Percentiles rank a stretch among this genome's conserved stretches.
Conservation (phyloP, 2,329 filamentous ascomycete species). For the Neopestalotiopsis sp. region DNA sequence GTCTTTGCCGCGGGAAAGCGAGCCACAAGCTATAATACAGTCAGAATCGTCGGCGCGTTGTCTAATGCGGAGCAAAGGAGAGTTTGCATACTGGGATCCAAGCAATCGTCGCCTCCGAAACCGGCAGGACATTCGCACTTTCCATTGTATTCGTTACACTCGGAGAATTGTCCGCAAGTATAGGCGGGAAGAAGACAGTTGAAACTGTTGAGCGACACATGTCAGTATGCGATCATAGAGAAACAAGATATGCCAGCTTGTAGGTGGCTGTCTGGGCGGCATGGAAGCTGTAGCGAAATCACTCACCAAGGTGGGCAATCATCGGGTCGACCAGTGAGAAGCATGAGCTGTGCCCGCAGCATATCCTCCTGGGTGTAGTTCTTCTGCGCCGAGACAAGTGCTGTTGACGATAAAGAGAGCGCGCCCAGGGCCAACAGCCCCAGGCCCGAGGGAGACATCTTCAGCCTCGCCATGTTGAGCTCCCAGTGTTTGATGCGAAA, state of each 20-base stretch:
- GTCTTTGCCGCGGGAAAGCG: constrained; percentile 79
- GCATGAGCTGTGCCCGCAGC: constrained; percentile 68
- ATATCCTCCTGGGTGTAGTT: constrained; percentile 68
- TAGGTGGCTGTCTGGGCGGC: not conserved
- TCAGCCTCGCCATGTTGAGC: constrained; percentile 18
- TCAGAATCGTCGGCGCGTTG: constrained; percentile 18
- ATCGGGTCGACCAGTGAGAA: constrained; percentile 75
- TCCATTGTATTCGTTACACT: constrained; percentile 87
- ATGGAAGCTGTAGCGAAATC: not conserved
- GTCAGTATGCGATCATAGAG: constrained; percentile 24
- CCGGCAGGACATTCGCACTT: constrained; percentile 92
- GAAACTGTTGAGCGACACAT: constrained; percentile 67
- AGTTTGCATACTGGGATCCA: constrained; percentile 69
- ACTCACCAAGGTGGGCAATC: constrained; percentile 79
- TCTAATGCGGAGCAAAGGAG: not conserved
- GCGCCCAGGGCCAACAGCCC: constrained; percentile 29
- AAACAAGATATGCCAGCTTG: constrained; percentile 22
- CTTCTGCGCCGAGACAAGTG: constrained; percentile 39
- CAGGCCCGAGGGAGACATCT: constrained; percentile 31
- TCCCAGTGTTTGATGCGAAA: not conserved
- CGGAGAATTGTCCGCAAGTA: constrained; percentile 86
- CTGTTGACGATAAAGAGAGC: constrained; percentile 29
- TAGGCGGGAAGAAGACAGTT: constrained; percentile 96
- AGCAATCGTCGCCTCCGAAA: constrained; percentile 93
- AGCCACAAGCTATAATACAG: constrained; percentile 72